Base-by-base conservation (phyloP, 768 basidiomycete species). In the Chalciporus sphaerocephalus region DNA sequence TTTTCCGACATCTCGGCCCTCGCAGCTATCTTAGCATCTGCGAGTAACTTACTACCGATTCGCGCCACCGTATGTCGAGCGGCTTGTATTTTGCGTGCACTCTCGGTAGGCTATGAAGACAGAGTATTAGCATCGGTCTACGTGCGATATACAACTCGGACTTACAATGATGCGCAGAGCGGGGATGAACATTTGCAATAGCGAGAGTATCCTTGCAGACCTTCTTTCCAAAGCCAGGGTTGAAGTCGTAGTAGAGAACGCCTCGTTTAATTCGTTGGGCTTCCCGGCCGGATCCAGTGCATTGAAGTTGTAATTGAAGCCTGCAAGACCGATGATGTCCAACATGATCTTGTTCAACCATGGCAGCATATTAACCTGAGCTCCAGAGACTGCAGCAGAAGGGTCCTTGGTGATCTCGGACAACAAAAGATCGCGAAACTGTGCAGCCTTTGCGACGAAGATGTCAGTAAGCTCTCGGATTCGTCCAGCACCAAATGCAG, bases 401-500 rank as follows among this genome's bases (percentile, higher is more conserved):
- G 56, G 60, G 40, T 67, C 48, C 10, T 42, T 51, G 16, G 57
- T 42, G 17, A 69, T 62, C 50, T 76, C 67, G 2, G 53, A 38
- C 0, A 51, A 52, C 76, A 71, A 76, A 35, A 74, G 51, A 44
- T 81, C 78, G 30, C 78, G 69, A 16, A 81, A 67, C 75, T 79
- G 20, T 2, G 27, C 53, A 1, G 83, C 65, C 58, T 83, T 85
- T 2, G 74, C 71, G 5, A 80, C 52, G 48, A 85, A 83, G 11
- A 79, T 76, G 13, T 69, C 69, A 0, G 79, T 80, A 12, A 84
- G 55, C 34, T 75, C 76, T 3, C 81, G 69, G 30, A 85, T 73
- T 52, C 83, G 81, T 1, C 72, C 62, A 2, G 72, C 69, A 1
- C 82, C 80, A 52, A 87, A 87, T 0, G 82, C 82, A 12, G 83